Evolutionary conservation across 2,329 filamentous ascomycete species (phyloP).

Genomic region (Sporothrix euskadiensis): DNA sequence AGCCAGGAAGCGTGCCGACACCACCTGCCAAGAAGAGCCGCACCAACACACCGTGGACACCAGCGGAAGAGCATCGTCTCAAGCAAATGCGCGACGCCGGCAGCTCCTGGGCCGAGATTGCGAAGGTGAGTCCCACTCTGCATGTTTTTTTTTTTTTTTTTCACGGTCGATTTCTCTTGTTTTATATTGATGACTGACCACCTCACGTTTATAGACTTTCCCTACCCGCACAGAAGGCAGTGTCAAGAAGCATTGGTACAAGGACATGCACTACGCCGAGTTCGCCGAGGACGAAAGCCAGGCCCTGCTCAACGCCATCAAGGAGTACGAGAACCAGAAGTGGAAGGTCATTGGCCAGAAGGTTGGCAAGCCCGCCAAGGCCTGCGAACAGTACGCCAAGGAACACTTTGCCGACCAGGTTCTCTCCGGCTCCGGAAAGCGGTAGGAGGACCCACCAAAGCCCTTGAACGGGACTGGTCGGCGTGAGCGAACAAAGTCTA

Average conservation of each 20-base stretch:
- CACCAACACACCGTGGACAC: slow-evolving; percentile 98
- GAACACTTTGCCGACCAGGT: slow-evolving; percentile 70
- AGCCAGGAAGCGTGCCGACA: slow-evolving; percentile 39
- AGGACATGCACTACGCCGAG: slow-evolving; percentile 99
- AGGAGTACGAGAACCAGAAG: slow-evolving; percentile 97
- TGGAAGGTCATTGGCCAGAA: slow-evolving; percentile 98
- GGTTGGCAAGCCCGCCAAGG: slow-evolving; percentile 95
- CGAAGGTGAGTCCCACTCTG: slow-evolving; percentile 65
- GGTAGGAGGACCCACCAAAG: slow-evolving; percentile 35
- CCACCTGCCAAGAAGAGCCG: slow-evolving; percentile 83
- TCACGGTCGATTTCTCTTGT: too few species aligned
- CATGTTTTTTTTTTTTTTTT: not conserved
- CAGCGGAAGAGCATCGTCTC: slow-evolving; percentile 85
- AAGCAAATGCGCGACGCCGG: slow-evolving; percentile 94
- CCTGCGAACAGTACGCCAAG: slow-evolving; percentile 81
- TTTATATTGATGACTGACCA: not conserved
- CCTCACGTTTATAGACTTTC: slow-evolving; percentile 66
- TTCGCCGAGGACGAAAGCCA: slow-evolving; percentile 94
- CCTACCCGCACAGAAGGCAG: slow-evolving; percentile 92
- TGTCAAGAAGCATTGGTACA: slow-evolving; percentile 99
- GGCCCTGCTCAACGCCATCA: slow-evolving; percentile 87
- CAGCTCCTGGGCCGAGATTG: slow-evolving; percentile 96
- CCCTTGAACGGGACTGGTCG: not conserved
- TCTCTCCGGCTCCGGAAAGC: slow-evolving; percentile 41
- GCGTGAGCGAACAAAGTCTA: not conserved